A percentile compares a stretch with the other conserved stretches of the same genome.
Evolutionary conservation across 1,139 yeast genomes (phyloP).

Genomic region (Yamadazyma sp.): DNA sequence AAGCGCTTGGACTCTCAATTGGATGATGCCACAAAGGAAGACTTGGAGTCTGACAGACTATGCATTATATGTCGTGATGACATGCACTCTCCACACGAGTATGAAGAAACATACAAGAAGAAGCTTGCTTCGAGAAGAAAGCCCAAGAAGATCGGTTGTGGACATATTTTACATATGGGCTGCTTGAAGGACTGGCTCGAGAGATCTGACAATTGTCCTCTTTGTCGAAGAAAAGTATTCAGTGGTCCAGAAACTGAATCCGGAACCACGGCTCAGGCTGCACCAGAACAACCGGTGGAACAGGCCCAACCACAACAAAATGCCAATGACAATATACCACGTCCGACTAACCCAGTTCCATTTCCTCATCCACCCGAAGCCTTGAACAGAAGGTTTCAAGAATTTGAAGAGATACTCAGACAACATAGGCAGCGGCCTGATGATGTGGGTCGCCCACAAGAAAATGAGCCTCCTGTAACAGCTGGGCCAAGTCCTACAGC

Average conservation of each 20-base stretch:
- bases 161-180: constrained; percentile 86
- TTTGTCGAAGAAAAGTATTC: constrained; percentile 78
- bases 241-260: constrained; percentile 8
- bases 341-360: constrained; percentile 1
- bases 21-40: constrained; percentile 58
- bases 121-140: constrained; percentile 41
- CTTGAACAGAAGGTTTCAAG: constrained; percentile 7
- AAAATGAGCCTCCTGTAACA: background rate
- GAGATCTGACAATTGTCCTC: constrained; percentile 87
- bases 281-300: constrained; percentile 6
- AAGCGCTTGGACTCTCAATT: constrained; percentile 66
- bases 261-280: constrained; percentile 3
- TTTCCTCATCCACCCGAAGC: constrained; percentile 2
- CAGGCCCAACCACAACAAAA: constrained; percentile 4
- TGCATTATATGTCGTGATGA: constrained; percentile 89
- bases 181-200: constrained; percentile 94
- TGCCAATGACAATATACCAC: background rate
- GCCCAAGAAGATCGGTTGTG: constrained; percentile 80
- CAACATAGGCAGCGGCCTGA: constrained; percentile 2
- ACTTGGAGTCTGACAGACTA: constrained; percentile 60
- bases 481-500: no score
- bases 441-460: no score
- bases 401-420: constrained; percentile 9
- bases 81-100: constrained; percentile 50
- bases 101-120: constrained; percentile 21